Evolutionary conservation across 2,329 filamentous ascomycete species (phyloP), one percentile per base, ranked within the genome.

Genomic region (Chrysosporium queenslandicum): DNA sequence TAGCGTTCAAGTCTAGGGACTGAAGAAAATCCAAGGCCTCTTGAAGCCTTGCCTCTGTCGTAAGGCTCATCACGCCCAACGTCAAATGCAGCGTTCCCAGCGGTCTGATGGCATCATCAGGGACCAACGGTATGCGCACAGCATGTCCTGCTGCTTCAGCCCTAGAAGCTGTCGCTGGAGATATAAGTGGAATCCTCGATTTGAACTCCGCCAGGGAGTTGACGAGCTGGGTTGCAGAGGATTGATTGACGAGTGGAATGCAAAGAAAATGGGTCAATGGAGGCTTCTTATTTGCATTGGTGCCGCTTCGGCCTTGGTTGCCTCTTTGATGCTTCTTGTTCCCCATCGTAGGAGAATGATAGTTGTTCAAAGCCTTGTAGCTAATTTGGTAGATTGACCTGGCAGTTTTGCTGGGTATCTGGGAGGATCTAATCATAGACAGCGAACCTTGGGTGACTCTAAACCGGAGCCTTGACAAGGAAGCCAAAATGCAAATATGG

Each of bases 31-130:
- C 40, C 21, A 73, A 58, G 0, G 78, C 80, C 27, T 68, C 66
- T 0, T 74, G 60, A 2, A 83, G 56, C 1, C 69, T 66, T 42
- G 77, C 73, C 2, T 73, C 67, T 2, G 71, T 74, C 2, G 74
- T 68, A 8, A 95, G 76, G 58, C 78, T 84, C 85, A 96, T 90
- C 1, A 94, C 86, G 0, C 89, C 90, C 0, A 96, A 74, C 0
- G 90, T 96, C 2, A 94, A 72, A 68, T 97, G 91, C 45, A 96
- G 68, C 1, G 88, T 89, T 0, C 87, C 86, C 0, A 87, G 69
- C 0, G 88, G 88, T 25, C 89, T 75, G 47, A 95, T 71, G 1
- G 88, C 87, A 51, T 77, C 77, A 29, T 73, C 65, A 0, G 86
- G 85, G 8, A 91, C 70, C 4, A 73, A 72, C 1, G 64, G 58